phyloP scores from a whole-genome alignment of 2,329 filamentous ascomycete species.

The Pestalotiopsis sp. region DNA sequence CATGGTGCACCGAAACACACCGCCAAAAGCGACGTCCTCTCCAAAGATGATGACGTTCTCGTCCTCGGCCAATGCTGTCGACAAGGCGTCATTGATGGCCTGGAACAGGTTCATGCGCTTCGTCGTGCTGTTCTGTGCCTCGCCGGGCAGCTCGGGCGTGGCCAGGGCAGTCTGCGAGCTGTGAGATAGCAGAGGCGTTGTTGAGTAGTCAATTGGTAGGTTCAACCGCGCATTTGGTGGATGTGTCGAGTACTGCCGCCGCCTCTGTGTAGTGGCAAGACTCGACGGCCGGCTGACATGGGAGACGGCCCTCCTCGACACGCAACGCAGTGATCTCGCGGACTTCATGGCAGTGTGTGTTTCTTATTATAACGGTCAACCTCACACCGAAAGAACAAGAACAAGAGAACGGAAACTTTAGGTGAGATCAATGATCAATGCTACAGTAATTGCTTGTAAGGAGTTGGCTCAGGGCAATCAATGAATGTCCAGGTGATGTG shows the following conservation, averaged over 20 bases:
- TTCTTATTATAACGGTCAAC: background rate
- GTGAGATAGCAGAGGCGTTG: constrained; percentile 80
- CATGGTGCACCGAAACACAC: constrained; percentile 94
- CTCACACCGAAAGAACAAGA: background rate
- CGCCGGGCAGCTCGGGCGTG: constrained; percentile 70
- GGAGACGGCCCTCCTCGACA: constrained; percentile 22
- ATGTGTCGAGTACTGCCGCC: constrained; percentile 53
- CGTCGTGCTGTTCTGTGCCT: constrained; percentile 69
- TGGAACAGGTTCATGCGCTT: constrained; percentile 94
- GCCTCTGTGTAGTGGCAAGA: background rate
- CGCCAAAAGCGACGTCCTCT: constrained; percentile 95
- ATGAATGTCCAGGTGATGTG: constrained; percentile 3
- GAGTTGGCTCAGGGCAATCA: background rate
- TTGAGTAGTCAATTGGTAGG: constrained; percentile 82
- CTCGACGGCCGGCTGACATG: background rate
- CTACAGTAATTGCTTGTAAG: background rate
- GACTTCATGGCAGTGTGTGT: constrained; percentile 24
- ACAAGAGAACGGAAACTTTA: background rate
- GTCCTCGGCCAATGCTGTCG: constrained; percentile 79
- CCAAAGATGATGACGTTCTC: constrained; percentile 90
- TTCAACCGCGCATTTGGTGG: constrained; percentile 73
- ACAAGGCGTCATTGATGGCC: constrained; percentile 87
- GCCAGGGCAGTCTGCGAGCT: constrained; percentile 71
- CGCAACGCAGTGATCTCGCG: constrained; percentile 21
- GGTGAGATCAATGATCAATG: background rate